phyloP scores from a whole-genome alignment of 1,284 basidiomycete species.

The Porogramme epimiltina region DNA sequence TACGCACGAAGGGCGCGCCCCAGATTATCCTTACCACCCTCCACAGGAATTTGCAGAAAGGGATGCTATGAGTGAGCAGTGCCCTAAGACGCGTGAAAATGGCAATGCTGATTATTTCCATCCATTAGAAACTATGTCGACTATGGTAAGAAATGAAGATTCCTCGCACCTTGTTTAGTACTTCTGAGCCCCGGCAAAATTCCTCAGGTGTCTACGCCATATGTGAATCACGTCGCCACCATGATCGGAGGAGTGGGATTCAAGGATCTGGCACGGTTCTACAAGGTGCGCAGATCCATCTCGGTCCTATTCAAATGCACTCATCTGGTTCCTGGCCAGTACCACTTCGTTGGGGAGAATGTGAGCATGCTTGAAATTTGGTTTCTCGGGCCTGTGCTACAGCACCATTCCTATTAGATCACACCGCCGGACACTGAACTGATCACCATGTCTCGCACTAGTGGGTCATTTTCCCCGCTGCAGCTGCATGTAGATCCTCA shows the following conservation, averaged over 20 bases:
- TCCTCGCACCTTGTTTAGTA: background rate
- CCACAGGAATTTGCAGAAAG: slow-evolving; percentile 44
- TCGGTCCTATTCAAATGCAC: background rate
- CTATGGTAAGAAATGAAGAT: slow-evolving; percentile 37
- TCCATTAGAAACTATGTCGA: slow-evolving; percentile 43
- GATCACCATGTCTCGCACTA: slow-evolving; percentile 45
- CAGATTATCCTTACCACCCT: background rate
- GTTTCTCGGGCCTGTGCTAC: no score
- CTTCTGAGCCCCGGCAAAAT: no score
- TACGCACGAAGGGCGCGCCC: background rate
- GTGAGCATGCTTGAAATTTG: slow-evolving; percentile 9
- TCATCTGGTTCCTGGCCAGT: slow-evolving; percentile 23
- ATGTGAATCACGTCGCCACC: slow-evolving; percentile 51
- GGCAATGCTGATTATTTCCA: background rate
- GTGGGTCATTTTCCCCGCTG: slow-evolving; percentile 25
- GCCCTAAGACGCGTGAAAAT: background rate
- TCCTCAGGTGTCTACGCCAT: slow-evolving; percentile 44
- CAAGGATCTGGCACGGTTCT: slow-evolving; percentile 44
- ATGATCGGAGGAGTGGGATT: slow-evolving; percentile 47
- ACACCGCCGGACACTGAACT: slow-evolving; percentile 44
- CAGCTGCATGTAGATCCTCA: background rate
- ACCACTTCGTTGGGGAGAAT: slow-evolving; percentile 43
- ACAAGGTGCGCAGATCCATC: slow-evolving; percentile 35
- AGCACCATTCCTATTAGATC: slow-evolving; percentile 29
- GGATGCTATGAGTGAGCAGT: slow-evolving; percentile 38